A percentile compares a stretch with the other conserved stretches of the same genome.
phyloP scores from a whole-genome alignment of 139 green algal species.

The Chlorella sp. region DNA sequence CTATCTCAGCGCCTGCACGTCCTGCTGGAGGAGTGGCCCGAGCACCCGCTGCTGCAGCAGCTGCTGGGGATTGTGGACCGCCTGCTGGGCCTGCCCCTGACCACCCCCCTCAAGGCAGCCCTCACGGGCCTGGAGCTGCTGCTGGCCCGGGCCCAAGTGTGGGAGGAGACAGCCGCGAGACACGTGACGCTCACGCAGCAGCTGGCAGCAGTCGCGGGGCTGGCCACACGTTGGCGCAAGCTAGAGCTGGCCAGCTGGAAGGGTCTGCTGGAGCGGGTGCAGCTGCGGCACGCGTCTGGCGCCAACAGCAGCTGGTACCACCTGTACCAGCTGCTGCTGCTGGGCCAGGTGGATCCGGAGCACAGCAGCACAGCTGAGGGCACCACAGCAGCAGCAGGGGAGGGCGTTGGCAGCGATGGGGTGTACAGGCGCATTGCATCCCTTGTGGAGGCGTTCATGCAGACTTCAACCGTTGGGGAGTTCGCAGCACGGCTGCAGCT shows the following conservation, averaged over 20 bases:
- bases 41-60: constrained; percentile 84
- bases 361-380: constrained; percentile 11
- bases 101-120: constrained; percentile 68
- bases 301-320: constrained; percentile 85
- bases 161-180: constrained; percentile 88
- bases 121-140: constrained; percentile 94
- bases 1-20: constrained; percentile 47
- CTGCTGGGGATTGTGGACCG: constrained; percentile 72
- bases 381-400: constrained; percentile 1
- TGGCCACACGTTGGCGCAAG: constrained; percentile 82
- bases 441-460: constrained; percentile 85
- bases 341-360: constrained; percentile 6
- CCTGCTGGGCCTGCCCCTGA: constrained; percentile 62
- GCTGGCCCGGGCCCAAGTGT: constrained; percentile 71
- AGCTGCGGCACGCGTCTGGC: constrained; percentile 38
- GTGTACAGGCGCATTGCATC: constrained; percentile 28
- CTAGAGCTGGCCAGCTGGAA: constrained; percentile 87
- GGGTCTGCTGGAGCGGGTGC: constrained; percentile 49
- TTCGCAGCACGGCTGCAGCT: constrained; percentile 73
- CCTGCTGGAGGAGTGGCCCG: constrained; percentile 89
- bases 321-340: constrained; percentile 65
- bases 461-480: constrained; percentile 82
- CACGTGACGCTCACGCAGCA: constrained; percentile 67
- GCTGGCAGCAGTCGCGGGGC: constrained; percentile 48
- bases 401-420: constrained; percentile 5